Conservation (phyloP, 345 rosid species). For the Ceriops tagal region DNA sequence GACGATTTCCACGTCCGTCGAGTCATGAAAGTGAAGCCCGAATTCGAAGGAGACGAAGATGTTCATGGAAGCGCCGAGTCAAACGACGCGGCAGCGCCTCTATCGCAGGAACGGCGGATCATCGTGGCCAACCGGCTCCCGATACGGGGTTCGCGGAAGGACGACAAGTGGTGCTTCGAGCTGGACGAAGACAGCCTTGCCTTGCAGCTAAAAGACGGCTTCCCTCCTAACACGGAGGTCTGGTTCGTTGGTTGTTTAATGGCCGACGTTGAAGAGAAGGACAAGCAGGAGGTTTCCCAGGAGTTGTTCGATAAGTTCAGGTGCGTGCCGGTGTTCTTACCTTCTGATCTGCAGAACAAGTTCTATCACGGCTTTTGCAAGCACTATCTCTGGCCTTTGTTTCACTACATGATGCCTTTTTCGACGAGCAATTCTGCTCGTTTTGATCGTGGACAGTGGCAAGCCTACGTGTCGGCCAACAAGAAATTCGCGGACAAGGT, state of each 20-base stretch:
- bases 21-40: slow-evolving; percentile 45
- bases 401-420: slow-evolving; percentile 67
- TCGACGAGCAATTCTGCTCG: slow-evolving; percentile 49
- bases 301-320: slow-evolving; percentile 42
- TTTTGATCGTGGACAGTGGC: slow-evolving; percentile 55
- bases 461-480: slow-evolving; percentile 59
- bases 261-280: slow-evolving; percentile 45
- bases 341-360: slow-evolving; percentile 44
- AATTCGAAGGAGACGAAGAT: slow-evolving; percentile 22
- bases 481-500: slow-evolving; percentile 64
- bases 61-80: slow-evolving; percentile 12
- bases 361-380: slow-evolving; percentile 85
- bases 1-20: slow-evolving; percentile 65
- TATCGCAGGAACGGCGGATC: slow-evolving; percentile 38
- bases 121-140: slow-evolving; percentile 77
- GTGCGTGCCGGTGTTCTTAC: slow-evolving; percentile 68
- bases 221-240: slow-evolving; percentile 48
- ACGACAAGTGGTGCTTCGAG: slow-evolving; percentile 48
- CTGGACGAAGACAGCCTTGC: slow-evolving; percentile 51
- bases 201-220: slow-evolving; percentile 65
- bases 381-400: slow-evolving; percentile 84
- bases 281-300: slow-evolving; percentile 59
- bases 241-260: slow-evolving; percentile 59
- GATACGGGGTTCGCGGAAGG: slow-evolving; percentile 34
- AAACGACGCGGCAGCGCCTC: slow-evolving; percentile 8